Evolutionary conservation across 2,329 filamentous ascomycete genomes (phyloP), one percentile per base, ranked within the genome.

Genomic region (Eutypella sp.): DNA sequence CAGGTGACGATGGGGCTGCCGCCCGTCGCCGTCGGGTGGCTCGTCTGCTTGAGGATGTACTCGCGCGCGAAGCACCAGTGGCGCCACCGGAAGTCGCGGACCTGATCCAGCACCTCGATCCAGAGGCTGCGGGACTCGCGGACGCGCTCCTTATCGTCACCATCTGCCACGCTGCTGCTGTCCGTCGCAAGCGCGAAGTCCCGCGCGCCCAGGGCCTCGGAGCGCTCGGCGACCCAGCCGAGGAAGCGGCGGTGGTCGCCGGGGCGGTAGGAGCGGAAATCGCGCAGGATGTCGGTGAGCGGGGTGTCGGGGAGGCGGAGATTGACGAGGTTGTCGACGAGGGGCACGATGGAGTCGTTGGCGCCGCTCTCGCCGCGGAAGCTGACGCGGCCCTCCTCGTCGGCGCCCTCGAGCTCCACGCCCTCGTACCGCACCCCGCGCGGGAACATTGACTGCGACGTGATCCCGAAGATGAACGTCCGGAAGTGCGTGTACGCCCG

Each of bases 391-490:
- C 89, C 90, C 64, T 95, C 86, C 65, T 96, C 96, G 40, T 95
- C 69, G 7, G 96, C 92, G 8, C 92, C 29, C 29, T 33, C 92
- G 52, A 91, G n/a, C n/a, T n/a, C n/a, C n/a, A n/a, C n/a, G n/a
- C n/a, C n/a, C n/a, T n/a, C n/a, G n/a, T n/a, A n/a, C n/a, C n/a
- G n/a, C n/a, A n/a, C n/a, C n/a, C n/a, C n/a, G n/a, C n/a, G 74
- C 8, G 91, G 91, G 67, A 96, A 96, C 90, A 96, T 96, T 59
- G 82, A 85, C 68, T 96, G 91, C 40, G 81, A 86, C 1, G 89
- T 95, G 67, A 96, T 96, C 57, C 92, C 92, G 62, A 96, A 96
- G 71, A 96, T 96, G 73, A 96, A 96, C 10, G 92, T 95, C 34
- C 91, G 86, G 79, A 96, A 96, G 56, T 81, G 85, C 48, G 87